Percentiles rank a stretch among this genome's conserved stretches.
phyloP scores from a whole-genome alignment of 495 filamentous ascomycete genomes.

The Polyplosphaeria fusca region DNA sequence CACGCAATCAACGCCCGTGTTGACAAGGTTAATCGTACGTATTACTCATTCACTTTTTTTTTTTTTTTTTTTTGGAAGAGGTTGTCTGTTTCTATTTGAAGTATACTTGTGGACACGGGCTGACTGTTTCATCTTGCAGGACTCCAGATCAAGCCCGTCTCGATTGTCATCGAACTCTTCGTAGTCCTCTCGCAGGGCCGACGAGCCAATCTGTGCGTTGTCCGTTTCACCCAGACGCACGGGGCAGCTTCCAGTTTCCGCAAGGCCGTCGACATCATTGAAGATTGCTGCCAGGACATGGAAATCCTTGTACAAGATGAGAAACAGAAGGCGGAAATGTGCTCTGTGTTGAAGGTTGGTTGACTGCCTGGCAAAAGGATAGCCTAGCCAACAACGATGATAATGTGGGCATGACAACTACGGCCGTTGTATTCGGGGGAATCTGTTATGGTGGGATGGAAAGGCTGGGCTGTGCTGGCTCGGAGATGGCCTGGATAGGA shows the following conservation, averaged over 20 bases:
- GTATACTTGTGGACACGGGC: neutral
- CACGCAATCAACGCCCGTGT: conserved; percentile 74
- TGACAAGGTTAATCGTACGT: conserved; percentile 72
- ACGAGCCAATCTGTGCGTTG: conserved; percentile 59
- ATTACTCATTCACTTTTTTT: conserved; percentile 9
- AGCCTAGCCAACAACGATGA: neutral
- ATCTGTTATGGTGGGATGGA: neutral
- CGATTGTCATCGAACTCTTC: conserved; percentile 79
- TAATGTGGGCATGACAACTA: neutral
- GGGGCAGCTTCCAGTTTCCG: conserved; percentile 84
- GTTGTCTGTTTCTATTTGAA: no score
- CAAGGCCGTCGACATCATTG: conserved; percentile 72
- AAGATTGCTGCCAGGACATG: conserved; percentile 55
- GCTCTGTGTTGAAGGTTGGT: conserved; percentile 36
- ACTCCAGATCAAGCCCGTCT: conserved; percentile 70
- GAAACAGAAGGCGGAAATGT: conserved; percentile 64
- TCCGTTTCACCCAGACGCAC: conserved; percentile 79
- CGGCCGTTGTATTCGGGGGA: neutral
- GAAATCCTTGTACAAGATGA: conserved; percentile 68
- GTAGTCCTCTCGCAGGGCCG: conserved; percentile 75
- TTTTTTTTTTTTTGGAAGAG: no score
- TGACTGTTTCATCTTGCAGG: conserved; percentile 45
- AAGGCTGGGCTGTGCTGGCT: neutral
- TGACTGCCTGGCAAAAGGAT: no score
- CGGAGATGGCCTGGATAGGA: neutral